phyloP scores from a whole-genome alignment of 176 grass and related monocot species.

The Phyllostachys edulis region DNA sequence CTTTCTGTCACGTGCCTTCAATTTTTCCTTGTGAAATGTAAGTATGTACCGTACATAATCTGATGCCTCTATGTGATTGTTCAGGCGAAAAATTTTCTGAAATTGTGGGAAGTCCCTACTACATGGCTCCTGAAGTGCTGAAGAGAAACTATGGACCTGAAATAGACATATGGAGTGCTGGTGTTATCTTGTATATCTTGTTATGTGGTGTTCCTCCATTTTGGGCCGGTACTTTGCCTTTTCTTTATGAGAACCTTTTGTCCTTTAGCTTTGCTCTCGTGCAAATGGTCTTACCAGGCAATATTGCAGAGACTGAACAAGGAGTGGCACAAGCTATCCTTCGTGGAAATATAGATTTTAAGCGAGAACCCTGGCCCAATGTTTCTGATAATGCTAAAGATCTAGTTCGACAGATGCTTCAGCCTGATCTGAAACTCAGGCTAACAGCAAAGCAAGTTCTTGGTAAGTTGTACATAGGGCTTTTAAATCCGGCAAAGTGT shows the following conservation, averaged over 20 bases:
- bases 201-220: constrained; percentile 96
- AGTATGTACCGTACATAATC: not conserved
- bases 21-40: not conserved
- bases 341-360: constrained; percentile 96
- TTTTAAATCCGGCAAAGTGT: not conserved
- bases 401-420: constrained; percentile 89
- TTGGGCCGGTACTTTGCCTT: constrained; percentile 79
- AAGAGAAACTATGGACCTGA: constrained; percentile 98
- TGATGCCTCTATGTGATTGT: constrained; percentile 27
- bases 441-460: constrained; percentile 97
- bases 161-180: constrained; percentile 99
- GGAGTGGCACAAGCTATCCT: constrained; percentile 99
- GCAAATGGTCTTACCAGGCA: constrained; percentile 25
- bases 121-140: constrained; percentile 99
- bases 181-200: constrained; percentile 97
- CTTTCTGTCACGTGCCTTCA: not conserved
- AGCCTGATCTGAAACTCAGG: constrained; percentile 87
- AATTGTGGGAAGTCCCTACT: constrained; percentile 98
- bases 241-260: not conserved
- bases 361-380: constrained; percentile 93
- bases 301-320: constrained; percentile 94
- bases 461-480: constrained; percentile 47
- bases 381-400: constrained; percentile 98
- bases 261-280: not conserved
- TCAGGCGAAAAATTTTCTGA: constrained; percentile 95